Evolutionary conservation across 768 basidiomycete genomes (phyloP), one percentile per base, ranked within the genome.

Genomic region (Sarcomyxa edulis): DNA sequence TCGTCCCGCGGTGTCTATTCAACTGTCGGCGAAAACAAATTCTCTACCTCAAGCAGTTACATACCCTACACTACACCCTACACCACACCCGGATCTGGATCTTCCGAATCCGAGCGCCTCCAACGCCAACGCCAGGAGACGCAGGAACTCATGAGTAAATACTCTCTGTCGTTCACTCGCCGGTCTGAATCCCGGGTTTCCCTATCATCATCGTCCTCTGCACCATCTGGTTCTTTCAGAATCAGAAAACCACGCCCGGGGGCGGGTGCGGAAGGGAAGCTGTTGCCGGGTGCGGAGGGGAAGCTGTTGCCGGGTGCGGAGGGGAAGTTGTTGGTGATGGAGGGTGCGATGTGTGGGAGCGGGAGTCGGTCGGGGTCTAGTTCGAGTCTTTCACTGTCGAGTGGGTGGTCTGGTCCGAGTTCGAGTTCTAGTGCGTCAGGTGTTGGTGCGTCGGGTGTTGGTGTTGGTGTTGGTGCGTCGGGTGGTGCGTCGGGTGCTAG

Each of bases 201-300:
- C 2, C 49, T 65, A 24, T 59, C 62, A 46, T 47, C 58, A 2
- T 46, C 63, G 1, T 55, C 59, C 43, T 62, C 14, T 55, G 69
- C 0, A 44, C 60, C 14, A 57, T 61, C 32, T 63, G 64, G 2
- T 45, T 62, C 32, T 57, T 68, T 21, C 46, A 62, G 29, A 45
- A n/a, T n/a, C n/a, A n/a, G n/a, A n/a, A n/a, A n/a, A n/a, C 64
- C 7, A 50, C 65, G 22, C 51, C 64, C 7, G n/a, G n/a, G n/a
- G n/a, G n/a, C n/a, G n/a, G n/a, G n/a, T n/a, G 68, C 69, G 25
- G 79, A 77, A 51, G 74, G 71, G 4, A 65, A 70, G 4, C 57
- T 86, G 3, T 52, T 86, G n/a, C 68, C 66, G 5, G 74, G 72
- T 28, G 80, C 76, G 0, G 71, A 84, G 53, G 84, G 82, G 38